A percentile compares a stretch with the other conserved stretches of the same genome.
Evolutionary conservation across 331 rosid species (phyloP).

Genomic region (Stylosanthes scabra): DNA sequence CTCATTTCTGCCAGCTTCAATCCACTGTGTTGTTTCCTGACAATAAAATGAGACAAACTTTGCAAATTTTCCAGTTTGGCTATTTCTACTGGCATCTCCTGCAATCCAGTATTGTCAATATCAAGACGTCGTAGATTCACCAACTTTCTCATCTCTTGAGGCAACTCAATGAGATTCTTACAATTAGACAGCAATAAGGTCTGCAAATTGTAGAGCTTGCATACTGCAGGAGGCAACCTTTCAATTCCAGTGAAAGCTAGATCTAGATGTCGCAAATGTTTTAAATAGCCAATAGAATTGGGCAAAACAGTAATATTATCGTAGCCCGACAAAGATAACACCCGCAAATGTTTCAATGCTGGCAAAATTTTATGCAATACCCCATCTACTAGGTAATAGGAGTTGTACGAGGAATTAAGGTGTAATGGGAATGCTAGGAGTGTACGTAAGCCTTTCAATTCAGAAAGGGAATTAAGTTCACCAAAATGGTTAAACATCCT

Average conservation of each 20-base stretch:
- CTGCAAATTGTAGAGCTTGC: constrained; percentile 37
- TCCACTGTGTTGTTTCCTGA: not conserved
- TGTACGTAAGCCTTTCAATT: not conserved
- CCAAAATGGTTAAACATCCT: no score
- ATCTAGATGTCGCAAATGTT: constrained; percentile 16
- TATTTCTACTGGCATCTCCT: not conserved
- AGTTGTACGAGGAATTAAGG: not conserved
- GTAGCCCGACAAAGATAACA: constrained; percentile 24
- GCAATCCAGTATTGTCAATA: not conserved
- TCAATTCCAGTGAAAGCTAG: constrained; percentile 21
- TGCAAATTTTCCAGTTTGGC: not conserved
- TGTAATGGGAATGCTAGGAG: constrained; percentile 21
- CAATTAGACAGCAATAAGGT: constrained; percentile 2
- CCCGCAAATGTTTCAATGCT: not conserved
- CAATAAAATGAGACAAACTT: constrained; percentile 1
- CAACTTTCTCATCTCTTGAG: constrained; percentile 32
- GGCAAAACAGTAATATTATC: not conserved
- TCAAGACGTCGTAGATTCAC: constrained; percentile 20
- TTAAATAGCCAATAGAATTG: constrained; percentile 10
- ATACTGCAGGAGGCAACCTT: constrained; percentile 13
- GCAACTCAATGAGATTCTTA: constrained; percentile 1
- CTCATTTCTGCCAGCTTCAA: not conserved
- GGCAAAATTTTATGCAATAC: constrained; percentile 10
- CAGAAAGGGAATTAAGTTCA: no score
- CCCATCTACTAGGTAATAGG: not conserved